These are phyloP conservation scores for Pseudonitzschia multiseries DNA, from an alignment of 108 stramenopile species.

Conservation along the genomic window DNA sequence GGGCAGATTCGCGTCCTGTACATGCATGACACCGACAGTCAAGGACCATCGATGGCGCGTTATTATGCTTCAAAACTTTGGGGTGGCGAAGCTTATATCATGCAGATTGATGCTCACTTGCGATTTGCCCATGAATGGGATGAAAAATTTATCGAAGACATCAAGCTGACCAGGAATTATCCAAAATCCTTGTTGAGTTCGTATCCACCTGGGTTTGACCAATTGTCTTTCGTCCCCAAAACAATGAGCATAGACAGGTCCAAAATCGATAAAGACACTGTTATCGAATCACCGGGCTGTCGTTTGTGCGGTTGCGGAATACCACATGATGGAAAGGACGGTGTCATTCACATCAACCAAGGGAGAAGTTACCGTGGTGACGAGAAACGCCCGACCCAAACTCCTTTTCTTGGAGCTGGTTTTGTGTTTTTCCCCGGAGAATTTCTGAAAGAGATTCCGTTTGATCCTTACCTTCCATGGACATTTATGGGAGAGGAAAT, in stretches of 20 bases:
- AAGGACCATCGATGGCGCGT: conserved; percentile 90
- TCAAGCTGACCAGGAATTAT: conserved; percentile 55
- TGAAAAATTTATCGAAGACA: conserved; percentile 56
- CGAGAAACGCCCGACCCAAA: conserved; percentile 24
- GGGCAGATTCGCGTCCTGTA: conserved; percentile 82
- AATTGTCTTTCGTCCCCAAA: conserved; percentile 36
- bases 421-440: conserved; percentile 86
- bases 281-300: conserved; percentile 49
- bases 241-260: neutral
- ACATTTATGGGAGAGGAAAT: conserved; percentile 98
- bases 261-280: conserved; percentile 26
- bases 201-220: conserved; percentile 81
- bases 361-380: conserved; percentile 23
- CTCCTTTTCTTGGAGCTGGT: conserved; percentile 90
- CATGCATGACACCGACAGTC: conserved; percentile 85
- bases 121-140: conserved; percentile 84
- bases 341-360: conserved; percentile 72
- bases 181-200: conserved; percentile 73
- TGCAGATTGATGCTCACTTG: conserved; percentile 91
- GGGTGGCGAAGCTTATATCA: conserved; percentile 87
- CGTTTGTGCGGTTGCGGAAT: conserved; percentile 63
- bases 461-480: conserved; percentile 95
- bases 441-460: conserved; percentile 85
- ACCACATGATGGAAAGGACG: conserved; percentile 53
- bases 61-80: conserved; percentile 91